Evolutionary conservation across 805 yeast genomes (phyloP).

Genomic region (Wickerhamomyces mucosus): DNA sequence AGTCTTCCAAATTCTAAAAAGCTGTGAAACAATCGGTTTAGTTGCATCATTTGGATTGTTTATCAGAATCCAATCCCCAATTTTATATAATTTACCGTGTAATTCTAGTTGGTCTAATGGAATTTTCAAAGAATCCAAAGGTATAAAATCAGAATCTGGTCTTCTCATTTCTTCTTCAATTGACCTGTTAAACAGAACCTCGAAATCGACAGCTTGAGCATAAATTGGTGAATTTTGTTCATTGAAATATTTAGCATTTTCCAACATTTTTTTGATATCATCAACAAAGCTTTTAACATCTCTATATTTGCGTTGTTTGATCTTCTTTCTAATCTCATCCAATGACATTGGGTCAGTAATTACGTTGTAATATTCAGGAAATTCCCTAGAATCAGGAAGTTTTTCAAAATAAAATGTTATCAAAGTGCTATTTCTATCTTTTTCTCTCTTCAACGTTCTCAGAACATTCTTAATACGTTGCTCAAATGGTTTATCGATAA

Average conservation of each 20-base stretch:
- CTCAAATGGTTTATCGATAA: conserved; percentile 85
- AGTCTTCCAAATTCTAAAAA: conserved; percentile 87
- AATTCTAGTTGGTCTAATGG: conserved; percentile 75
- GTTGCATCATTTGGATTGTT: conserved; percentile 80
- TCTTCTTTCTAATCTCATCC: conserved; percentile 68
- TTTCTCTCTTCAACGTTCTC: conserved; percentile 69
- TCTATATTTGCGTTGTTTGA: conserved; percentile 75
- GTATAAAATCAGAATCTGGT: conserved; percentile 71
- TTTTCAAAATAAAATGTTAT: conserved; percentile 67
- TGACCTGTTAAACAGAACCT: conserved; percentile 45
- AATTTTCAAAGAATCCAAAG: conserved; percentile 46
- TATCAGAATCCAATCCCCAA: conserved; percentile 93
- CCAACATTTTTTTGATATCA: conserved; percentile 68
- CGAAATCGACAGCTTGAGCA: conserved; percentile 55
- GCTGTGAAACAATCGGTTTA: conserved; percentile 89
- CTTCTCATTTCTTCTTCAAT: conserved; percentile 64
- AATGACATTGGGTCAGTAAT: conserved; percentile 55
- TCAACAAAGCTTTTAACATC: conserved; percentile 66
- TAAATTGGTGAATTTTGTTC: conserved; percentile 47
- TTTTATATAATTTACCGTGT: conserved; percentile 62
- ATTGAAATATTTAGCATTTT: conserved; percentile 61
- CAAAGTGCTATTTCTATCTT: conserved; percentile 39
- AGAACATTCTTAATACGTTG: conserved; percentile 82
- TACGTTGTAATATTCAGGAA: conserved; percentile 35
- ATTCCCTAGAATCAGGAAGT: conserved; percentile 54